These are phyloP conservation scores for Gigaspora rosea DNA, from an alignment of 192 early-diverging fungal species.

Conservation along the genomic window DNA sequence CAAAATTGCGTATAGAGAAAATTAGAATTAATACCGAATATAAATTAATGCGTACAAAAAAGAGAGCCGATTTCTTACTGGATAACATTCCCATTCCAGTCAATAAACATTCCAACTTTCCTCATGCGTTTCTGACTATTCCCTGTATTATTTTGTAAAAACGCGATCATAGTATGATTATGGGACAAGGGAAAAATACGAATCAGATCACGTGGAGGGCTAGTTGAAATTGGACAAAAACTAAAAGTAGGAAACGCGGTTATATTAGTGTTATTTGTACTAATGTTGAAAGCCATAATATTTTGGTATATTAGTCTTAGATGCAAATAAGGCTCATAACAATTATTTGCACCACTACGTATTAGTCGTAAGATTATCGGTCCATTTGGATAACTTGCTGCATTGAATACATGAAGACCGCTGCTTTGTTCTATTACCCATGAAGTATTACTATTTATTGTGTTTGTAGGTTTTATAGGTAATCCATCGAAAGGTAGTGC, in stretches of 20 bases:
- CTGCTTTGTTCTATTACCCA: too few species aligned
- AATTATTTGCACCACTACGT: not conserved
- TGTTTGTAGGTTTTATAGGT: too few species aligned
- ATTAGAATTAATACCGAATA: too few species aligned
- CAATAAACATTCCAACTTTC: not conserved
- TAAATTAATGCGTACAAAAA: not conserved
- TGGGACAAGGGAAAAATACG: not conserved
- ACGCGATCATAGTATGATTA: not conserved
- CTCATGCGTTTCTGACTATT: not conserved
- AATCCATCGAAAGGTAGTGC: too few species aligned
- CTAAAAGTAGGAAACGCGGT: not conserved
- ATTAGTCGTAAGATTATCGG: not conserved
- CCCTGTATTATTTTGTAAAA: not conserved
- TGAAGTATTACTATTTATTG: too few species aligned
- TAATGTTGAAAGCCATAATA: not conserved
- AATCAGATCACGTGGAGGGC: not conserved
- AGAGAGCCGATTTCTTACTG: not conserved
- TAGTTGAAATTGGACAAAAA: not conserved
- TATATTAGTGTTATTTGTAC: not conserved
- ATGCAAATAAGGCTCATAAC: not conserved
- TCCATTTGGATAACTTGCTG: not conserved
- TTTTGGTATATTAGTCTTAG: not conserved
- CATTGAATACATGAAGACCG: not conserved
- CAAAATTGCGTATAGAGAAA: too few species aligned
- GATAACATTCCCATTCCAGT: not conserved